These are phyloP conservation scores for Nothopassalora personata DNA, from an alignment of 2,329 filamentous ascomycete species.

Conservation along the genomic window DNA sequence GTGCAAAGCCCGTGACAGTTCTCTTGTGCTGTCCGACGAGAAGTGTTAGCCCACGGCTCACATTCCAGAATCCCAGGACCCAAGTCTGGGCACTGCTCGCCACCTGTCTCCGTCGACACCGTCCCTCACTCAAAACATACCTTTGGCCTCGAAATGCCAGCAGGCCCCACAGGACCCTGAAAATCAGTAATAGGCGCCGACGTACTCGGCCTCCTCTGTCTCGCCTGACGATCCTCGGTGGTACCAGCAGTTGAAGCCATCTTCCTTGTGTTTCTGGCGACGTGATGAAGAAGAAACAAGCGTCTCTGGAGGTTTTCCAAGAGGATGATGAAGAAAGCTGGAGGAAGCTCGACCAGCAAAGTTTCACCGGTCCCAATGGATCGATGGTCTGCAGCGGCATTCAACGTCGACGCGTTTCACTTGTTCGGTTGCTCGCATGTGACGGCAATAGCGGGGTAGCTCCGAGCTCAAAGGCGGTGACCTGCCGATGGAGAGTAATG, in stretches of 20 bases:
- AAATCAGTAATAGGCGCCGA: constrained; percentile 82
- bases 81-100: neutral
- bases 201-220: constrained; percentile 76
- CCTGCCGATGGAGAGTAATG: neutral
- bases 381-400: neutral
- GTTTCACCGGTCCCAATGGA: neutral
- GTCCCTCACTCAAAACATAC: neutral
- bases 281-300: neutral
- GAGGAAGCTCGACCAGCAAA: neutral
- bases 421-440: neutral
- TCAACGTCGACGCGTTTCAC: neutral
- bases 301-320: neutral
- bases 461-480: no score
- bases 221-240: constrained; percentile 24
- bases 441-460: neutral
- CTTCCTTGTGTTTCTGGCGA: neutral
- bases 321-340: neutral
- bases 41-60: neutral
- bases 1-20: constrained; percentile 90
- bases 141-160: constrained; percentile 82
- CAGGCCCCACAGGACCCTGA: constrained; percentile 71
- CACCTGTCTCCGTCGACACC: neutral
- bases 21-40: constrained; percentile 63
- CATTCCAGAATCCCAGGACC: neutral
- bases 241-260: constrained; percentile 23